Percentiles rank a stretch among this genome's conserved stretches.
phyloP scores from a whole-genome alignment of 139 green algal genomes.

The Nannochloris sp. region DNA sequence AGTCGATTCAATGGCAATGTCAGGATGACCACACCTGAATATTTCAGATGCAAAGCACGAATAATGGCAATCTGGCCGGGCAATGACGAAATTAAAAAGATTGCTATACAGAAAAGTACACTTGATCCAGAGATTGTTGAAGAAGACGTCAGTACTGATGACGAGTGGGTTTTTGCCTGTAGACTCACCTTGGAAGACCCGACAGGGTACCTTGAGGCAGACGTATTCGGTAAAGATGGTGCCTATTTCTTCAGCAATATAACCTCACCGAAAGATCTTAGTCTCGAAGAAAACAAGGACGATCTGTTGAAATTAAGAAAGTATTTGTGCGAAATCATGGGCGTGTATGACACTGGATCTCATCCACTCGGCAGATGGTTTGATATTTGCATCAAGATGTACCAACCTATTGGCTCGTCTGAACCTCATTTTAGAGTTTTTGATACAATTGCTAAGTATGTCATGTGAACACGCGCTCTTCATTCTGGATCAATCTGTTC shows the following conservation, averaged over 20 bases:
- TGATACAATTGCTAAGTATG: not conserved
- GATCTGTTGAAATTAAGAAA: no score
- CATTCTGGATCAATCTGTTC: slow-evolving; percentile 32
- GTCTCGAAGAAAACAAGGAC: not conserved
- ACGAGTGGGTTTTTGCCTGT: slow-evolving; percentile 15
- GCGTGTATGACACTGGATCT: not conserved
- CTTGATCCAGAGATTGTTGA: not conserved
- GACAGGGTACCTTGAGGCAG: slow-evolving; percentile 22
- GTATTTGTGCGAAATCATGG: no score
- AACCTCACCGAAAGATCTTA: slow-evolving; percentile 2
- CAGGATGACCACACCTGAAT: no score
- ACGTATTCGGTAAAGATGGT: slow-evolving; percentile 26
- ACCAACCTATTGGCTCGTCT: not conserved
- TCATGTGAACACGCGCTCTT: no score
- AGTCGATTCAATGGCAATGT: no score
- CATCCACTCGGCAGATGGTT: not conserved
- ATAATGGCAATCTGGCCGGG: no score
- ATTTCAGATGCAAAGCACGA: no score
- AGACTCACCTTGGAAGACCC: slow-evolving; percentile 27
- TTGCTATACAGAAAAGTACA: not conserved
- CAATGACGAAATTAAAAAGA: no score
- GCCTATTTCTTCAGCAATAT: slow-evolving; percentile 21
- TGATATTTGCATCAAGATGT: not conserved
- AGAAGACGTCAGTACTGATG: not conserved
- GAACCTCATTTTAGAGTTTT: not conserved